Base-by-base conservation (phyloP, 2,329 filamentous ascomycete species). In the Aureobasidium sp. region DNA sequence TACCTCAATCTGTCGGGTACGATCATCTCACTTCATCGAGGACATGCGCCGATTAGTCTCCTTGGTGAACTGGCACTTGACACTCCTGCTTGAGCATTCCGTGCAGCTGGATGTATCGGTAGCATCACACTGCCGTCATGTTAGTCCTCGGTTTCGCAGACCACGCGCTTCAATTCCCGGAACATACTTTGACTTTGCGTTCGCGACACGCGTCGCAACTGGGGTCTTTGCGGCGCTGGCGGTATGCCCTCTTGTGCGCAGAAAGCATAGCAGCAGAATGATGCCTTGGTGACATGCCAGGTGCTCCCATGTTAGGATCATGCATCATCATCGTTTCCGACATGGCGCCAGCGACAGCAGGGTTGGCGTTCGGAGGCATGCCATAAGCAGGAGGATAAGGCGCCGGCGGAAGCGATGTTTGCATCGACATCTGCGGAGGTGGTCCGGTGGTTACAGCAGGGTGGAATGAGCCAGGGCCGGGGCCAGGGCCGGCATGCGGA, bases 11-110 rank as follows among this genome's bases (percentile, higher is more conserved):
- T 32, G 16, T 4, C 41, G 7, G 3, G n/a, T 14, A 14, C 49
- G 14, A 30, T 6, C 32, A 61, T 75, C 81, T 69, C 74, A 85
- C 83, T 97, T 99, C 77, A 97, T 97, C 1, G 93, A 97, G 21
- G 94, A 97, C 94, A 99, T 99, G 64, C 94, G 86, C 62, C 94
- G 84, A 73, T 99, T 99, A 13, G 94, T 99, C 76, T 99, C 94
- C 77, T 99, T 99, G 54, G 94, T 99, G 73, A 99, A 99, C 72
- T 97, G 93, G 72, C 94, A 99, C 74, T 95, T 96, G 66, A 97
- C 93, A 72, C 93, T 95, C 66, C 94, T 87, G 73, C 92, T 97
- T 5, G 91, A 94, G 77, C 94, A 99, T 76, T 99, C 94, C 1
- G 94, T 97, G 74, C 94, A 99, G 75, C 93, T 96, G 11, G 90